Conservation (phyloP, 2,329 filamentous ascomycete species). For the Penicillium hesseltinei region DNA sequence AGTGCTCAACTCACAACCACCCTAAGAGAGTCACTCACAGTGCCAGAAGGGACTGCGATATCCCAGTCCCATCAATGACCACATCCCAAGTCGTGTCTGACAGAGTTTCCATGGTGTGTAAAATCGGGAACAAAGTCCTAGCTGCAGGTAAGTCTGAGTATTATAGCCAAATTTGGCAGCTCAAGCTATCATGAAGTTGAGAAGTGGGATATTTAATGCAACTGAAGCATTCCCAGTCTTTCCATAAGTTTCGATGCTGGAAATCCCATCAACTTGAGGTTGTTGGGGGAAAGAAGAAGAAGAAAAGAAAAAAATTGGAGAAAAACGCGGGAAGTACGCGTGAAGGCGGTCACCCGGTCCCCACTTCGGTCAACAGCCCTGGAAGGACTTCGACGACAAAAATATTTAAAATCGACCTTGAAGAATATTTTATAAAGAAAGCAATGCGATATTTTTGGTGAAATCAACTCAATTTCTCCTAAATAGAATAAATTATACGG, state of each 20-base stretch:
- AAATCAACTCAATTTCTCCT: not conserved
- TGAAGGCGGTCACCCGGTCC: conserved; percentile 9
- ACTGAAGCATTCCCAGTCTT: conserved; percentile 5
- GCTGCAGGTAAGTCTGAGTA: conserved; percentile 23
- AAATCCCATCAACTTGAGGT: not conserved
- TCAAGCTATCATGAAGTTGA: conserved; percentile 26
- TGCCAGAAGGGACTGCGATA: conserved; percentile 76
- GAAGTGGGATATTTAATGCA: not conserved
- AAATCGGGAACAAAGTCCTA: conserved; percentile 10
- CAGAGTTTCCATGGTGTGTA: conserved; percentile 65
- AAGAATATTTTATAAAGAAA: not conserved
- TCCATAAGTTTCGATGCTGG: not conserved
- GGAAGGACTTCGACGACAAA: not conserved
- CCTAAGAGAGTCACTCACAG: conserved; percentile 53
- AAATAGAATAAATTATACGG: not conserved
- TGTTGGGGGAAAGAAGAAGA: not conserved
- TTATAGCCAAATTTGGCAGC: conserved; percentile 12
- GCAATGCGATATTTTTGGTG: too few relatives aligned
- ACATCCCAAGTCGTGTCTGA: conserved; percentile 75
- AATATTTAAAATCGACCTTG: not conserved
- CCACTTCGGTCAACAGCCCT: conserved; percentile 1
- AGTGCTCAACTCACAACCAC: conserved; percentile 48
- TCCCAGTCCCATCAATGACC: conserved; percentile 73
- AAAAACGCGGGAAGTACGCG: conserved; percentile 7
- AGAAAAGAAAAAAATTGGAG: conserved; percentile 6